Base-by-base conservation (phyloP, 2,329 filamentous ascomycete species). In the Aureobasidium sp. region DNA sequence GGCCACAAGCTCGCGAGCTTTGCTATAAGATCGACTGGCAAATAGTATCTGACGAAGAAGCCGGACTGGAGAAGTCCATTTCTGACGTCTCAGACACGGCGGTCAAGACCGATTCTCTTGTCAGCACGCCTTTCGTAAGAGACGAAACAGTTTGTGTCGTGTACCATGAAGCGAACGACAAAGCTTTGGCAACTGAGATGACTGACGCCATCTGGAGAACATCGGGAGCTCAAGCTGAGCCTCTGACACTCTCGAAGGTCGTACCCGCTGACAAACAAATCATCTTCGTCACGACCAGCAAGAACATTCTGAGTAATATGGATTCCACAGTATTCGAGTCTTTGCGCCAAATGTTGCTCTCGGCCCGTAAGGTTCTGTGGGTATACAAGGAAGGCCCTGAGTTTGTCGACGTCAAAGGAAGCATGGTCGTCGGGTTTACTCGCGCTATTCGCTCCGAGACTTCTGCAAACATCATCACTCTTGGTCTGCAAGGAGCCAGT, bases 1-100 rank as follows among this genome's bases (percentile, higher is more conserved):
- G 53, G 22, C 41, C 41, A 11, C 53, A 57, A 45, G 53, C 53
- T n/a, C 53, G 53, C 17, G 41, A 57, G 29, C 53, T 57, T 31
- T 57, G 53, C 17, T 57, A 57, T 29, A 57, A 45, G 27, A 45
- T 57, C 8, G 53, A 57, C 8, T 57, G 53, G 53, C 39, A 57
- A n/a, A 27, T 31, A 22, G 53, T 42, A 1, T 57, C 41, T 14
- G 53, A 57, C 7, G 39, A 57, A 57, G 53, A 56, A 9, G 9
- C 6, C 5, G 39, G 6, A 1, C 7, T 34, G 27, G 53, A 57
- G 1, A 36, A 25, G 3, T 44, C 53, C 5, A 31, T 20, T 7
- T 57, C 52, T 9, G 22, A 56, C 12, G 29, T 42, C 2, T 31
- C 41, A 8, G 53, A 57, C 17, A 57, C 41, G 11, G 9, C 12